Evolutionary conservation across 345 rosid species (phyloP).

Genomic region (Zanthoxylum bungeanum): DNA sequence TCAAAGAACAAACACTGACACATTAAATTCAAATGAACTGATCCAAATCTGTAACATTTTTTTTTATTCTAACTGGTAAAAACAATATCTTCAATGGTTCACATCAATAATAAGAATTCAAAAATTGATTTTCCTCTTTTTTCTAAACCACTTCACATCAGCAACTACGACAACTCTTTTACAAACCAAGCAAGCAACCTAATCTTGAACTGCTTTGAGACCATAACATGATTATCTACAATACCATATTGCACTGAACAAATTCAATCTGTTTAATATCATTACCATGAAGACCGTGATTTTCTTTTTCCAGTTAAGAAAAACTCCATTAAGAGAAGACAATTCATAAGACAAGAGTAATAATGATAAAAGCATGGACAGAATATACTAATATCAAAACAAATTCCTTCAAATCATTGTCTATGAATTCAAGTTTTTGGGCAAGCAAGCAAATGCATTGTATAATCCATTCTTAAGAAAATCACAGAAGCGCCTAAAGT

Average conservation of each 20-base stretch:
- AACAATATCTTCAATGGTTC: not conserved
- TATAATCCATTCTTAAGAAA: conserved; percentile 8
- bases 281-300: not conserved
- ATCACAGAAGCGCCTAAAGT: not conserved
- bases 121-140: not conserved
- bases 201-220: not conserved
- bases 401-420: not conserved
- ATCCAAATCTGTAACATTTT: not conserved
- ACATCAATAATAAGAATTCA: not conserved
- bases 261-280: not conserved
- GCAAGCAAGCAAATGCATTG: not conserved
- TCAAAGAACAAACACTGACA: not conserved
- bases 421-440: not conserved
- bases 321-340: not conserved
- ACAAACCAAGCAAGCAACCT: not conserved
- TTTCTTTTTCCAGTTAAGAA: not conserved
- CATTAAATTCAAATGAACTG: not conserved
- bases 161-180: not conserved
- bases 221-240: not conserved
- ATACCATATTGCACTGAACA: not conserved
- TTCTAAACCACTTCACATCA: not conserved
- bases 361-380: not conserved
- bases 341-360: not conserved
- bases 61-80: not conserved
- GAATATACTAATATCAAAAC: not conserved